Conservation (phyloP, 129 eudicot genomes). For the Rutidosis leptorrhynchoides region DNA sequence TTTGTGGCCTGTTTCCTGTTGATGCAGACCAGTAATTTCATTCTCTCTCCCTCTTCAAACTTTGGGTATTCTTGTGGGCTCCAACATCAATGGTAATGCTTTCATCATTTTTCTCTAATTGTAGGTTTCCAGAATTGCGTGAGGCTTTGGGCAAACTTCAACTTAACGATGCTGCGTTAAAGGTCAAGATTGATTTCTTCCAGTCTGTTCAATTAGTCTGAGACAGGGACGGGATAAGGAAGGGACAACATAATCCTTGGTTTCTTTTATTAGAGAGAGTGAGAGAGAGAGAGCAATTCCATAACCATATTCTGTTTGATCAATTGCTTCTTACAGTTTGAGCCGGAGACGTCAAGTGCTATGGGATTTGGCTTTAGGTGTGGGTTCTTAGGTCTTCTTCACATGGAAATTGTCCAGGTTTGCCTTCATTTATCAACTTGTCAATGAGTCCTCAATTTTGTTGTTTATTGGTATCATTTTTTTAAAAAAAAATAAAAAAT, state of each 20-base stretch:
- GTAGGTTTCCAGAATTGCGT: constrained; percentile 82
- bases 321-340: too few species aligned
- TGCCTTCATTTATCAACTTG: not conserved
- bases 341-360: constrained; percentile 97
- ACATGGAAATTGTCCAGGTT: constrained; percentile 99
- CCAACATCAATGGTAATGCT: too few species aligned
- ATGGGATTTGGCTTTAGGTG: constrained; percentile 99
- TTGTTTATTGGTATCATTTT: constrained; percentile 11
- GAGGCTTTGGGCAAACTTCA: constrained; percentile 94
- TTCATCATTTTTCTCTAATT: too few species aligned
- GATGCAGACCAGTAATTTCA: constrained; percentile 93
- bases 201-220: too few species aligned
- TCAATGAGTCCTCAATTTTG: not conserved
- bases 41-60: constrained; percentile 11
- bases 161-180: constrained; percentile 94
- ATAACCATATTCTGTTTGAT: too few species aligned
- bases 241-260: too few species aligned
- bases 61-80: too few species aligned
- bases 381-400: constrained; percentile 97
- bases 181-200: too few species aligned
- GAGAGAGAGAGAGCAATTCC: too few species aligned
- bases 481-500: too few species aligned
- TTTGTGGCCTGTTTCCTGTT: constrained; percentile 94
- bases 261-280: too few species aligned
- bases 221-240: too few species aligned